Evolutionary conservation across 176 grass and related monocot genomes (phyloP), one percentile per base, ranked within the genome.

Genomic region (Carex scoparia): DNA sequence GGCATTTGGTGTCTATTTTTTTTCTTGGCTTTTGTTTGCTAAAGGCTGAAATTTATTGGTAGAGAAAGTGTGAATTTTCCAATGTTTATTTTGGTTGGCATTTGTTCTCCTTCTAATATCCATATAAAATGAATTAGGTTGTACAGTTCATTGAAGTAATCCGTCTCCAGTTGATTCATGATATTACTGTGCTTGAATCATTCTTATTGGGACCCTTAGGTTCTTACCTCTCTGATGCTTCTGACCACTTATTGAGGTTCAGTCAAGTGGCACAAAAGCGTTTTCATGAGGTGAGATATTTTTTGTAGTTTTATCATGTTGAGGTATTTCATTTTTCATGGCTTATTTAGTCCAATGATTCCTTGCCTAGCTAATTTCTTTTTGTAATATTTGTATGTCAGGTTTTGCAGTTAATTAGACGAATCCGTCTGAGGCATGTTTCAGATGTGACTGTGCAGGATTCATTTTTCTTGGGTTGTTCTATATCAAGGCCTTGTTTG

Each of bases 391-490:
- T 81, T 9, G 53, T 90, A 28, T 62, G 49, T 77, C 79, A 93
- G 92, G 89, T 86, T 83, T 82, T 70, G 60, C 86, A 35, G 62
- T 94, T 94, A 69, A 12, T 65, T 81, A 94, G 83, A 86, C 75
- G 69, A 54, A 84, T 94, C 74, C 76, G n/a, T 86, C 76, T 37
- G n/a, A 77, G 62, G 28, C 58, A 87, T 85, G 44, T 81, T 60
- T 49, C 80, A 84, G 88, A 90, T 71, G 55, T 23, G 57, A 85
- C 78, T 57, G 33, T 67, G 57, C 88, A 63, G 79, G 87, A 98
- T 91, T 86, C 80, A 84, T 98, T 98, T 67, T 94, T 98, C 76
- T 87, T 94, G 91, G 85, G 89, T 81, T 89, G 87, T 90, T 93
- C 95, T 37, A 46, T 90, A 68, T 91, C 95, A 15, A 91, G 61